Evolutionary conservation across 2,329 filamentous ascomycete species (phyloP).

Genomic region (Rosellinia necatrix): DNA sequence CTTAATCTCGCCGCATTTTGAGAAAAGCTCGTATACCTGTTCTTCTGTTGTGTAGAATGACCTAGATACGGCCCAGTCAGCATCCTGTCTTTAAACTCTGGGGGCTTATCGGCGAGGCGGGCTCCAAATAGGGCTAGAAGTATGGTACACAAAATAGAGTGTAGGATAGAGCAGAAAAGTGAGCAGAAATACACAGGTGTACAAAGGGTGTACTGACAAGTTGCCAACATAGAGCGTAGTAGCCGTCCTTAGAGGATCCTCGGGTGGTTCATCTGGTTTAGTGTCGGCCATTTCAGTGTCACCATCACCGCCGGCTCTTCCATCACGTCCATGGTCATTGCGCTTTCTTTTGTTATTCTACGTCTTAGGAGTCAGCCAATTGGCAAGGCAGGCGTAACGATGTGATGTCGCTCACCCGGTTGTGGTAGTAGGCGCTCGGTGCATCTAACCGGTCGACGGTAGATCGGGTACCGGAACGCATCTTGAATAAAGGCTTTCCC

Average conservation of each 20-base stretch:
- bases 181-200: not conserved
- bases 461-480: slow-evolving; percentile 57
- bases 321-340: slow-evolving; percentile 55
- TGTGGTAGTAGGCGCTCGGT: slow-evolving; percentile 90
- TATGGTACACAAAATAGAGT: too few species aligned
- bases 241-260: slow-evolving; percentile 82
- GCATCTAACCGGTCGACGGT: slow-evolving; percentile 93
- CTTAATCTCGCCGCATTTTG: slow-evolving; percentile 97
- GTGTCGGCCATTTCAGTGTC: slow-evolving; percentile 51
- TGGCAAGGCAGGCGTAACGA: not conserved
- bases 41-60: slow-evolving; percentile 99
- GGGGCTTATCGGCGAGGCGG: not conserved
- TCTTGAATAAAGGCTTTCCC: slow-evolving; percentile 34
- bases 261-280: slow-evolving; percentile 58
- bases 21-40: slow-evolving; percentile 96
- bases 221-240: slow-evolving; percentile 98
- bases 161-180: not conserved
- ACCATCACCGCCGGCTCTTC: slow-evolving; percentile 59
- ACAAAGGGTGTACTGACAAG: slow-evolving; percentile 61
- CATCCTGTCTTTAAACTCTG: not conserved
- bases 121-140: too few species aligned
- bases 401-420: slow-evolving; percentile 63
- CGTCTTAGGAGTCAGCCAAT: slow-evolving; percentile 20
- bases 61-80: slow-evolving; percentile 47
- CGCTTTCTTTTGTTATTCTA: slow-evolving; percentile 72